These are phyloP conservation scores for Saturnispora besseyi DNA, from an alignment of 805 yeast species.

Conservation along the genomic window DNA sequence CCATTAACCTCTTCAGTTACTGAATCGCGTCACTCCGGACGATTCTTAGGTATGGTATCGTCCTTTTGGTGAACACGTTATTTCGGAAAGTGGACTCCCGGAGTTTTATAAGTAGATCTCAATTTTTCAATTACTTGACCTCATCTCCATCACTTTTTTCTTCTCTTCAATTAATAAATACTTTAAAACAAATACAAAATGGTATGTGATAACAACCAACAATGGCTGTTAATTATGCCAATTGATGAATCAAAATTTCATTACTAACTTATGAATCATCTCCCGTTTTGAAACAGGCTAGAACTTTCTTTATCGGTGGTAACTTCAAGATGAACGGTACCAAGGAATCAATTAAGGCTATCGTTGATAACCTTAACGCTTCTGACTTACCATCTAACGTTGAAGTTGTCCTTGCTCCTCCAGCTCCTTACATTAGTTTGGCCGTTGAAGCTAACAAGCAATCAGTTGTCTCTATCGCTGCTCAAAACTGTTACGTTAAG, in stretches of 20 bases:
- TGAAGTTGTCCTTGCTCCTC: conserved; percentile 94
- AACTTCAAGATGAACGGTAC: conserved; percentile 99
- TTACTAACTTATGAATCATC: neutral
- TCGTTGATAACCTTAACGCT: conserved; percentile 74
- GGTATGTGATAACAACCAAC: neutral
- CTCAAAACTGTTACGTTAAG: conserved; percentile 86
- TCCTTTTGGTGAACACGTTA: conserved; percentile 1
- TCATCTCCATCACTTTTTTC: neutral
- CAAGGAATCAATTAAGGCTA: conserved; percentile 70
- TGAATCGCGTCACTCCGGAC: neutral
- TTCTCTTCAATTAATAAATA: neutral
- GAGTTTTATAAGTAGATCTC: conserved; percentile 1
- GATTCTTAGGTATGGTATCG: neutral
- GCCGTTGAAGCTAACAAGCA: conserved; percentile 62
- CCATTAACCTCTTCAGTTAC: neutral
- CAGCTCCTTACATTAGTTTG: conserved; percentile 81
- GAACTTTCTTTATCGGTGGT: conserved; percentile 90
- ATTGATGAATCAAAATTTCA: neutral
- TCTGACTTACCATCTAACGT: conserved; percentile 69
- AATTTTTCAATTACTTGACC: neutral
- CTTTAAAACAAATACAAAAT: conserved; percentile 2
- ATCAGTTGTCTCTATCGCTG: conserved; percentile 70
- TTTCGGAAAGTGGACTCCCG: conserved; percentile 3
- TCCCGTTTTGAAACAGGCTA: conserved; percentile 12
- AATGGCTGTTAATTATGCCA: neutral